These are phyloP conservation scores for Plasmodium berghei DNA, from an alignment of 169 alveolate genomes.

Conservation along the genomic window DNA sequence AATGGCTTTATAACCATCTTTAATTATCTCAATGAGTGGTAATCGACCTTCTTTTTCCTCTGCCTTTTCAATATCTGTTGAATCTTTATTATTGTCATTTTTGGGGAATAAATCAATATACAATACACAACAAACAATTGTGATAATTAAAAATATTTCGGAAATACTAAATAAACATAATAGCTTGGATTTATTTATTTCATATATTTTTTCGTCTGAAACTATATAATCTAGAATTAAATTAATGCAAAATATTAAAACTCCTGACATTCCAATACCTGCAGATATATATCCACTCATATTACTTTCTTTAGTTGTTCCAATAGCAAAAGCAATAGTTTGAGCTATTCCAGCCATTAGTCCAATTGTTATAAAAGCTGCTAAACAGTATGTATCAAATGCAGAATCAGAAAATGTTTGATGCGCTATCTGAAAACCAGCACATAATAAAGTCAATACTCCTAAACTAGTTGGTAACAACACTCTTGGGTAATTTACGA, in stretches of 20 bases:
- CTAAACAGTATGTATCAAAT: conserved; percentile 40
- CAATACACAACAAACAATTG: conserved; percentile 34
- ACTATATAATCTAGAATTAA: conserved; percentile 46
- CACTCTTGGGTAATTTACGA: conserved; percentile 25
- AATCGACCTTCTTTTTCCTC: conserved; percentile 50
- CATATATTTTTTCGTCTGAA: conserved; percentile 6
- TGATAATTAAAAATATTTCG: conserved; percentile 28
- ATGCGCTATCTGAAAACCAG: conserved; percentile 65
- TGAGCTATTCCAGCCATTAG: conserved; percentile 57
- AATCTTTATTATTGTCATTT: too few species aligned
- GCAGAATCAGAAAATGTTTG: background rate
- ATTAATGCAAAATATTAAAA: conserved; percentile 40
- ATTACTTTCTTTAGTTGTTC: conserved; percentile 50
- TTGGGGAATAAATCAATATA: conserved; percentile 16
- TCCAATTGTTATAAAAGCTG: conserved; percentile 50
- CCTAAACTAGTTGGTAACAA: conserved; percentile 44
- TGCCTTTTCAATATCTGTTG: conserved; percentile 1
- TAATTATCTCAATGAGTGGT: conserved; percentile 37
- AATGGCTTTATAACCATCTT: conserved; percentile 70
- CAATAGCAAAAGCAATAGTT: conserved; percentile 66
- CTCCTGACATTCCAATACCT: conserved; percentile 71
- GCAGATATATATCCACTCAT: conserved; percentile 72
- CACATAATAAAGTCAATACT: conserved; percentile 25
- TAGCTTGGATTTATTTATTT: conserved; percentile 18
- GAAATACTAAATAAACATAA: conserved; percentile 25